phyloP scores from a whole-genome alignment of 257 asterid species.

The Hygrophila difformis region DNA sequence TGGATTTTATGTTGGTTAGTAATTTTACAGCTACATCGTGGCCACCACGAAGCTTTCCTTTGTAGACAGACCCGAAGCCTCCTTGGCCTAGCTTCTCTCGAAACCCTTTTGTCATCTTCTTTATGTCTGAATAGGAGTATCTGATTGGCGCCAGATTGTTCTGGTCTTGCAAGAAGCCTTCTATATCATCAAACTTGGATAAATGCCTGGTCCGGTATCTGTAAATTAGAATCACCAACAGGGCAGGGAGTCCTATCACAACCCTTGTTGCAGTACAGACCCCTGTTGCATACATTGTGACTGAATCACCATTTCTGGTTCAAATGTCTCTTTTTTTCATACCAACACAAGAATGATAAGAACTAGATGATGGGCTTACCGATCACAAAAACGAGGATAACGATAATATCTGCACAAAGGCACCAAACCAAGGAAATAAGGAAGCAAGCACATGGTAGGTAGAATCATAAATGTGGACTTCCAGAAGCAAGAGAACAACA shows the following conservation, averaged over 20 bases:
- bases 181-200: constrained; percentile 18
- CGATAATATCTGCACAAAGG: too few relatives aligned
- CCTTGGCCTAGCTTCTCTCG: constrained; percentile 30
- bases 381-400: too few relatives aligned
- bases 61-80: constrained; percentile 29
- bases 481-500: too few relatives aligned
- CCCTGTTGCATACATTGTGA: background rate
- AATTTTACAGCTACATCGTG: constrained; percentile 28
- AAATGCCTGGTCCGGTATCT: constrained; percentile 19
- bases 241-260: background rate
- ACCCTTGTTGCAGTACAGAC: background rate
- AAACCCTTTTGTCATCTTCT: constrained; percentile 24
- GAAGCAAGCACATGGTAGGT: too few relatives aligned
- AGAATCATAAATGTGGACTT: too few relatives aligned
- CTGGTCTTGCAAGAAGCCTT: constrained; percentile 16
- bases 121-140: constrained; percentile 24
- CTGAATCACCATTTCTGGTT: background rate
- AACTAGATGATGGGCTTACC: too few relatives aligned
- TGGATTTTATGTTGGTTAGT: constrained; percentile 5
- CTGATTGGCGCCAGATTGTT: constrained; percentile 24
- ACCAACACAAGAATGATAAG: too few relatives aligned
- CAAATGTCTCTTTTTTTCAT: background rate
- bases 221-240: constrained; percentile 4
- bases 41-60: constrained; percentile 34
- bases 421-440: too few relatives aligned